Evolutionary conservation across 345 rosid genomes (phyloP).

Genomic region (Raphanus raphanistrum): DNA sequence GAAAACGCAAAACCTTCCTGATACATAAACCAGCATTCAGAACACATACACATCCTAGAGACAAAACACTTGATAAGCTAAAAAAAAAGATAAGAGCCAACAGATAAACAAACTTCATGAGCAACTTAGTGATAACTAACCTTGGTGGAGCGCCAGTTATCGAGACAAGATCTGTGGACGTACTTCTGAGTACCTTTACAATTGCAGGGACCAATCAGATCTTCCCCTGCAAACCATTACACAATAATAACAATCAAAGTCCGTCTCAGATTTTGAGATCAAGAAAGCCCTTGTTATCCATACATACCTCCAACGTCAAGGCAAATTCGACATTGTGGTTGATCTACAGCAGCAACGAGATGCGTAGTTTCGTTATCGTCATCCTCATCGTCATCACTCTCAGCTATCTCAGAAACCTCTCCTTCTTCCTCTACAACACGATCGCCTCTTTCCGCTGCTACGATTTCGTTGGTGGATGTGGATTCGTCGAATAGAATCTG

Average conservation of each 20-base stretch:
- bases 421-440: conserved; percentile 37
- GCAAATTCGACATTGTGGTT: conserved; percentile 92
- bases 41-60: conserved; percentile 3
- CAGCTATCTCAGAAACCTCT: conserved; percentile 54
- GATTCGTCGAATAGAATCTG: conserved; percentile 39
- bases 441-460: conserved; percentile 49
- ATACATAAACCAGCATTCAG: conserved; percentile 22
- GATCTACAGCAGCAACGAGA: conserved; percentile 70
- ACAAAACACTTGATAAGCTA: background rate
- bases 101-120: background rate
- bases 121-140: conserved; percentile 33
- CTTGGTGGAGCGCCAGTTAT: conserved; percentile 99
- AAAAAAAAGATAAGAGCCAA: background rate
- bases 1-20: conserved; percentile 99
- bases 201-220: conserved; percentile 93
- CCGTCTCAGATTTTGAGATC: background rate
- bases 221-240: conserved; percentile 58
- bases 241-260: conserved; percentile 1
- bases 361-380: conserved; percentile 65
- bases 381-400: conserved; percentile 55
- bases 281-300: background rate
- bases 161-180: conserved; percentile 96
- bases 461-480: conserved; percentile 63
- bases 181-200: conserved; percentile 98
- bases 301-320: conserved; percentile 82